Evolutionary conservation across 192 early-diverging fungal genomes (phyloP), one percentile per base, ranked within the genome.

Genomic region (Linnemannia elongata): DNA sequence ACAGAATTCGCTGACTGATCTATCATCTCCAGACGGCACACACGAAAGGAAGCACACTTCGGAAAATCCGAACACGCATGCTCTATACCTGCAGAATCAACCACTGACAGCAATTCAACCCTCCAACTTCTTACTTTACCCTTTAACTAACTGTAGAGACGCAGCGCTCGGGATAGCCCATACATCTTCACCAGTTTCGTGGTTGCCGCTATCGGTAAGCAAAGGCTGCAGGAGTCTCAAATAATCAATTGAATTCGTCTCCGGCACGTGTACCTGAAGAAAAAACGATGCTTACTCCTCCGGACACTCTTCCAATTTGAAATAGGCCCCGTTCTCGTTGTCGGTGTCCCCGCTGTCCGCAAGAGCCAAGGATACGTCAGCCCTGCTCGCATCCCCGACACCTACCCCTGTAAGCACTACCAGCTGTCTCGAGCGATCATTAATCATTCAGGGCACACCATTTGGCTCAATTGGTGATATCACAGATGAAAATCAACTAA

Each of bases 121-220:
- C 75, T 18, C 60, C 20, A 22, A 36, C 22, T 75, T 60, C 1
- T 8, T 54, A 8, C 36, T 33, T 36, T 27, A 20, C 6, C 24
- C 35, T 55, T 27, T 60, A 0, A 20, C 33, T 60, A 33, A 33
- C 36, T 54, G 17, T 86, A 86, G 83, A 86, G 57, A 80, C 78
- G 75, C 44, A 70, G 57, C 38, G 83, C 83, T 69, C 44, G 66
- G 57, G 39, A 77, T 24, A 86, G 77, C 74, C 83, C 83, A 55
- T 86, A 86, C 83, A 86, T 86, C 79, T 86, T 86, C 75, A 79
- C 79, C 83, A 86, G 83, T 47, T 86, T 86, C 42, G 83, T 86
- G 39, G 44, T 86, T 45, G 83, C 83, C 73, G 83, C 83, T 55
- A 79, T 86, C 49, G 83, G 83, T 86, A 86, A 77, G 79, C n/a